These are phyloP conservation scores for Durotheca rogersii DNA, from an alignment of 495 filamentous ascomycete genomes.

Conservation along the genomic window DNA sequence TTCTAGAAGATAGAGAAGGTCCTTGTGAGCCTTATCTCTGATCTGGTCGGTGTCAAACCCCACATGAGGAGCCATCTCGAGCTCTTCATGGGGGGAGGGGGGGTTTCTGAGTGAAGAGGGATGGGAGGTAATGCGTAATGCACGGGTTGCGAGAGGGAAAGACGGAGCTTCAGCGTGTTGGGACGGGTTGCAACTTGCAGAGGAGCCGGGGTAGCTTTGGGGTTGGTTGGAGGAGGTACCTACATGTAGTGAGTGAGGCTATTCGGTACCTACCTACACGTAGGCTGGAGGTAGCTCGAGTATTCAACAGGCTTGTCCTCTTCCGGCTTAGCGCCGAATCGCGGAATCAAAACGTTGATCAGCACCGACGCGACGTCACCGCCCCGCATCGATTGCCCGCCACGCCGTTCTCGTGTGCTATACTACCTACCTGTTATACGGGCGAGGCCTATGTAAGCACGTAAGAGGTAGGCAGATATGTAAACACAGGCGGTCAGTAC, in stretches of 20 bases:
- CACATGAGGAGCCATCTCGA: constrained; percentile 64
- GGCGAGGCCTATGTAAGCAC: background rate
- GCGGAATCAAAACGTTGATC: background rate
- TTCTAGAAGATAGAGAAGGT: constrained; percentile 83
- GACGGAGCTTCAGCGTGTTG: constrained; percentile 5
- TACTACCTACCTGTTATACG: background rate
- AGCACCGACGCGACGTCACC: constrained; percentile 24
- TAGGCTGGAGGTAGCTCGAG: no score
- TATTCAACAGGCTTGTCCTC: constrained; percentile 11
- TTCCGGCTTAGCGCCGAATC: constrained; percentile 7
- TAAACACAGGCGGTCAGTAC: no score
- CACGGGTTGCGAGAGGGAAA: constrained; percentile 9
- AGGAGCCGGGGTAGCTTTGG: constrained; percentile 17
- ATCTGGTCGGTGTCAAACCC: constrained; percentile 79
- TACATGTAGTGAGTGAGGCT: no score
- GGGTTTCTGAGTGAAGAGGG: constrained; percentile 15
- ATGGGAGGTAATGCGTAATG: constrained; percentile 3
- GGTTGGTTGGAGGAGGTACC: no score
- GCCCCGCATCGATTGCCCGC: constrained; percentile 10
- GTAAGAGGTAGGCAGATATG: no score
- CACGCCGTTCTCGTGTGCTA: no score
- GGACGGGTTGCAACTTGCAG: constrained; percentile 1
- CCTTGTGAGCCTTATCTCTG: constrained; percentile 78
- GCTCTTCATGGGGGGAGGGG: constrained; percentile 49
- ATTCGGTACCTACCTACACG: background rate